Conservation (phyloP, 2,329 filamentous ascomycete genomes). For the Botrytis fragariae region DNA sequence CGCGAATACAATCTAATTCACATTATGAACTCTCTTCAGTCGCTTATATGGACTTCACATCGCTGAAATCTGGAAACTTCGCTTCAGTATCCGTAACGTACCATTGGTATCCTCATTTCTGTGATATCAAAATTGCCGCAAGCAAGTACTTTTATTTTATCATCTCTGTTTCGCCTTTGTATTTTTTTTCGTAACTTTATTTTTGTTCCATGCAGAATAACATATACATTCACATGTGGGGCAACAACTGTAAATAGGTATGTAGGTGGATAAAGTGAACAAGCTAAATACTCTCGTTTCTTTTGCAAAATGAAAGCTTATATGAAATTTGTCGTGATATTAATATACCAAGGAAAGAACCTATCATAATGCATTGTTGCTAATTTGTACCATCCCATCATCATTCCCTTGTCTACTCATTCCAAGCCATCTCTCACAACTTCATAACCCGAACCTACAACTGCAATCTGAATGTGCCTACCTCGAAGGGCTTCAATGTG, state of each 20-base stretch:
- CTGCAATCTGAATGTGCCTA: slow-evolving; percentile 73
- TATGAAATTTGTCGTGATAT: background rate
- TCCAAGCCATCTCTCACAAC: background rate
- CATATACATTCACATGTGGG: background rate
- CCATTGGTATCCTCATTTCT: background rate
- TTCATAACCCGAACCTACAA: slow-evolving; percentile 38
- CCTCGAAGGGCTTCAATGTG: slow-evolving; percentile 76
- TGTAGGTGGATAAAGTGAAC: background rate
- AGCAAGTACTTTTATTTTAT: background rate
- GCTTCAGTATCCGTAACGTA: background rate
- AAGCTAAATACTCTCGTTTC: background rate
- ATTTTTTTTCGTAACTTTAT: background rate
- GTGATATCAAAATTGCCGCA: background rate
- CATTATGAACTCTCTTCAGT: background rate
- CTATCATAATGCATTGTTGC: background rate
- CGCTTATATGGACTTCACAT: background rate
- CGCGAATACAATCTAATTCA: accelerated
- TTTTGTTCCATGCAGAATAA: background rate
- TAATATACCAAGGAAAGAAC: background rate
- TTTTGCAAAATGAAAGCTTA: background rate
- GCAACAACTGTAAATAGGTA: background rate
- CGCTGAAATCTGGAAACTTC: background rate
- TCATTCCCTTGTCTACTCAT: background rate
- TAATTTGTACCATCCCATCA: background rate
- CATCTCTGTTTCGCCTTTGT: background rate